phyloP scores from a whole-genome alignment of 305 asterid species.

The Fraxinus sp. region DNA sequence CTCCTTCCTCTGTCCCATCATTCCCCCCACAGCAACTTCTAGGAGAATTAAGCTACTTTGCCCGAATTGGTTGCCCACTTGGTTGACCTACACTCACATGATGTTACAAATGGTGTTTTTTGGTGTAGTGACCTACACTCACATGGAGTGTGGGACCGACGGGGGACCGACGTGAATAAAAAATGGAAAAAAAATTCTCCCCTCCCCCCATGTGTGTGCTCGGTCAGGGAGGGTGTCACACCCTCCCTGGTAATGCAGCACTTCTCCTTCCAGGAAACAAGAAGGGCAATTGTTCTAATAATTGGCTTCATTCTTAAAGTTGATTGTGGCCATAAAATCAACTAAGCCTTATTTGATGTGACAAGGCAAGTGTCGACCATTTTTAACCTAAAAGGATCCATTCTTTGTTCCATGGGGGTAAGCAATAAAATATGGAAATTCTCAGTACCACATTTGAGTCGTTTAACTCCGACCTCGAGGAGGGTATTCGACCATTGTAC shows the following conservation, averaged over 20 bases:
- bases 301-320: neutral
- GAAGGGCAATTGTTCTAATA: neutral
- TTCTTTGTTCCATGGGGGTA: neutral
- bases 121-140: too few relatives aligned
- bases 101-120: too few relatives aligned
- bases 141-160: too few relatives aligned
- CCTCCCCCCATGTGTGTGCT: too few relatives aligned
- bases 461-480: neutral
- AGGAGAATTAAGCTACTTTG: too few relatives aligned
- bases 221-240: too few relatives aligned
- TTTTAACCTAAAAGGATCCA: neutral
- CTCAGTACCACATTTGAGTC: neutral
- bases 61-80: too few relatives aligned
- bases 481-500: neutral
- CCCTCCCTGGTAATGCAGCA: too few relatives aligned
- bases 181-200: too few relatives aligned
- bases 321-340: neutral
- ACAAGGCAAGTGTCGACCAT: neutral
- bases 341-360: neutral
- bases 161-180: too few relatives aligned
- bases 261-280: neutral
- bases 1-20: neutral
- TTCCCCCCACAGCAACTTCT: neutral
- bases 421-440: neutral
- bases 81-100: too few relatives aligned